Base-by-base conservation (phyloP, 2,329 filamentous ascomycete species). In the Fusarium subtropicale region DNA sequence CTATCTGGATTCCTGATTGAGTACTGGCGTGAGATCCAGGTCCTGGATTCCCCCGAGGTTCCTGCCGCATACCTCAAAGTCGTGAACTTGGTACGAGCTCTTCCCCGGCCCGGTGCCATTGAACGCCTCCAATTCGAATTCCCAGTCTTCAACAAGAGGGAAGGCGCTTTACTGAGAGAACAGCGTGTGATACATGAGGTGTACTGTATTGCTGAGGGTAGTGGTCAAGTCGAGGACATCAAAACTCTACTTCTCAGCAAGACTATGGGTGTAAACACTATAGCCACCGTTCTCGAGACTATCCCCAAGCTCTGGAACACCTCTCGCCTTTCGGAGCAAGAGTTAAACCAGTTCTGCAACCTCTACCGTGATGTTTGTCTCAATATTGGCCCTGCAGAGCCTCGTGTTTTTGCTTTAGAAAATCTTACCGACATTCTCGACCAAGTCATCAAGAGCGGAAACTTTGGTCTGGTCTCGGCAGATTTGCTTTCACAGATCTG, bases 371-470 rank as follows among this genome's bases (percentile, higher is more conserved):
- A 81, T 20, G 71, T 83, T 1, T 83, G 80, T 59, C 59, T 79
- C 7, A 69, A 71, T 6, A 80, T 81, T 0, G 71, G 75, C 1
- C 80, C 79, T 2, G 76, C 82, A 1, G 84, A 86, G 55, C 80
- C 84, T n/a, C 82, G 84, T 7, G 79, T 82, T 0, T 74, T 81
- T 7, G 83, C 85, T 0, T 71, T 89, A 13, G 73, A 79, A 15
- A 85, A 85, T 46, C 80, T 89, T 7, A 82, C 83, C 0, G 73
- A 76, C 5, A 67, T 84, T 7, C 66, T 89, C 41, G 84, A 87
- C 46, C 64, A 71, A 9, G 69, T 82, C 2, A 68, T 86, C 7
- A 45, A 65, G 24, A 68, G 72, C 1, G 70, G 58, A 1, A 69
- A 68, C 2, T 30, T 78, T 3, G 65, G 69, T 4, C 56, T 71